A percentile compares a stretch with the other conserved stretches of the same genome.
Evolutionary conservation across 352 stramenopile species (phyloP).

Genomic region (Pythium rhizo-oryzae): DNA sequence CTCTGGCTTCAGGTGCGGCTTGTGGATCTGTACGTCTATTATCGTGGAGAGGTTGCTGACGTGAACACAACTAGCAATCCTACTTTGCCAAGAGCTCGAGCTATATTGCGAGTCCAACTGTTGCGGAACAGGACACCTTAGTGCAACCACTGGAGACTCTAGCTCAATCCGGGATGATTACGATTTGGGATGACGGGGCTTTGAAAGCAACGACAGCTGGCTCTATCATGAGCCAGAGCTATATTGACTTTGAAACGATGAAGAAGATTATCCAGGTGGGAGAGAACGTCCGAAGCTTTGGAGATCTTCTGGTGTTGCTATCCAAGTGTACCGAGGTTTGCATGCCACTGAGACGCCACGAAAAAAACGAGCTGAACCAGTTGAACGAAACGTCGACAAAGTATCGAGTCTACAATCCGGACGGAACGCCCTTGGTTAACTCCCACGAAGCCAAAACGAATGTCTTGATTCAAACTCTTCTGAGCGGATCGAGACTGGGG

Average conservation of each 20-base stretch:
- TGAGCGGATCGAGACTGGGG: constrained; percentile 17
- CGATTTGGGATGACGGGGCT: constrained; percentile 18
- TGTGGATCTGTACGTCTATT: neutral
- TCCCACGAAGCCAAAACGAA: constrained; percentile 36
- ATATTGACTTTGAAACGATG: constrained; percentile 66
- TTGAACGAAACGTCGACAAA: constrained; percentile 27
- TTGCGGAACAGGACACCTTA: neutral
- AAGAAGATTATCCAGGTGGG: constrained; percentile 41
- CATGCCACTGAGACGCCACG: constrained; percentile 32
- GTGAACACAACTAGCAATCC: neutral
- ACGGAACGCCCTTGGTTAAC: constrained; percentile 21
- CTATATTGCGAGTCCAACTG: neutral
- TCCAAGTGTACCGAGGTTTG: constrained; percentile 35
- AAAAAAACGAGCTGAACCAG: constrained; percentile 35
- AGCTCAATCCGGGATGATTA: constrained; percentile 31
- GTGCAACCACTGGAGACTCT: constrained; percentile 25
- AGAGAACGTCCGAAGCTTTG: constrained; percentile 8
- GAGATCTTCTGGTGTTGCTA: constrained; percentile 29
- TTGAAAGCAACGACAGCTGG: constrained; percentile 33
- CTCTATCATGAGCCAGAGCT: constrained; percentile 71
- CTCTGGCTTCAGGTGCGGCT: constrained; percentile 7
- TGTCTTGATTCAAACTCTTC: constrained; percentile 40
- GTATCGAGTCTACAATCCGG: constrained; percentile 15
- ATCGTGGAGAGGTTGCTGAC: neutral
- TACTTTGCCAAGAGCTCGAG: constrained; percentile 8